Evolutionary conservation across 2,329 filamentous ascomycete species (phyloP), one percentile per base, ranked within the genome.

Genomic region (Clarireedia paspali): DNA sequence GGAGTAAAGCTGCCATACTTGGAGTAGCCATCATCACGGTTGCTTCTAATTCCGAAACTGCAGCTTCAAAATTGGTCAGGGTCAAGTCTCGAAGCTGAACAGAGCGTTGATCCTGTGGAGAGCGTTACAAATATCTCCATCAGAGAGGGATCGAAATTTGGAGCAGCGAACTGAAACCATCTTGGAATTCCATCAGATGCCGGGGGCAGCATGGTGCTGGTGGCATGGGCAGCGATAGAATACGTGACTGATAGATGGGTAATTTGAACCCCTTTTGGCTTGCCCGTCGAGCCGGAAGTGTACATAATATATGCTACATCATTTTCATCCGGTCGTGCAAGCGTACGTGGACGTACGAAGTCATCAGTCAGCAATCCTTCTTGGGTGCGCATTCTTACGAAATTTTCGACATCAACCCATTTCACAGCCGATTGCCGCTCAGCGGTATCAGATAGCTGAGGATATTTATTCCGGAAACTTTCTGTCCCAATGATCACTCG

Each of bases 211-310:
- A 6, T 30, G 3, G 42, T 24, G 10, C 50, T 47, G 20, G 46
- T 40, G 34, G 40, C 23, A 27, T 47, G 45, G 9, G 52, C 34
- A 24, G 24, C 36, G 40, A 51, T 51, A 2, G 49, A 51, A 52
- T 17, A 64, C 53, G 27, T 61, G 50, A 12, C 44, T 45, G 58
- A 49, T 2, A 48, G 39, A 51, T 68, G 64, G n/a, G 58, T 55
- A 26, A 69, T 55, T 27, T 76, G 70, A 26, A 78, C 74, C 5
- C 57, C 58, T 49, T 61, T 61, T 10, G 59, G 59, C 34, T 52
- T 55, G 6, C 60, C 59, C 12, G 58, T 60, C 3, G 46, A 51
- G 17, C 60, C 60, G 20, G 55, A 58, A 24, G 60, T 62, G 36
- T 48, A 52, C 34, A 58, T 56, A 17, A 58, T 47, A 38, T 57